Conservation (phyloP, 2,329 filamentous ascomycete genomes). For the Ceratocystis papillata region DNA sequence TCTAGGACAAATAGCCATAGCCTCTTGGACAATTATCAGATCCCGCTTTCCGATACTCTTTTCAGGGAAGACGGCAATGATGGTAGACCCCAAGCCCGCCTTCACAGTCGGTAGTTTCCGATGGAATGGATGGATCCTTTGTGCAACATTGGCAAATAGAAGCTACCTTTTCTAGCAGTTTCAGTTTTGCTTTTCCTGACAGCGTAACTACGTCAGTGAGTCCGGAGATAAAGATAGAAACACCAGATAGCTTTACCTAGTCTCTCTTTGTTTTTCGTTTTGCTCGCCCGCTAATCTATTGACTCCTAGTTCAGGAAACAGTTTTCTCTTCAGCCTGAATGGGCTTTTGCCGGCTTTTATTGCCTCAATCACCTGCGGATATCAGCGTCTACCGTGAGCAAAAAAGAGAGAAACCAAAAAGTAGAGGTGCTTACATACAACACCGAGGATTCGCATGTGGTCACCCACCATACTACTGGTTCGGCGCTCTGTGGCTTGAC, state of each 20-base stretch:
- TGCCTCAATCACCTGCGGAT: no score
- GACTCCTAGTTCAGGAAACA: no score
- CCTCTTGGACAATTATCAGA: not conserved
- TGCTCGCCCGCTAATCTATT: no score
- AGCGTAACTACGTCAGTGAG: not conserved
- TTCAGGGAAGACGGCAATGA: not conserved
- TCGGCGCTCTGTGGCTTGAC: slow-evolving; percentile 15
- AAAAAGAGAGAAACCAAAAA: not conserved
- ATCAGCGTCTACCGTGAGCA: no score
- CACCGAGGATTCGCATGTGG: slow-evolving; percentile 3
- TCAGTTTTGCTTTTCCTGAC: not conserved
- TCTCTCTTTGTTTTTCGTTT: no score
- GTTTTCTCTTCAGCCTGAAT: no score
- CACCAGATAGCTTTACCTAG: no score
- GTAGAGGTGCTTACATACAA: not conserved
- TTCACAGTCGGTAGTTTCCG: not conserved
- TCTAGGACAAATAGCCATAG: not conserved
- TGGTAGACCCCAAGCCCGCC: not conserved
- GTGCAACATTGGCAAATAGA: slow-evolving; percentile 9
- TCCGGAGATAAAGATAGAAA: not conserved
- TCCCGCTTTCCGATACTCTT: not conserved
- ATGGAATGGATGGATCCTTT: not conserved
- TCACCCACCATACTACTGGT: slow-evolving; percentile 3
- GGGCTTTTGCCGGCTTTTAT: no score
- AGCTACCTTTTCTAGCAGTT: not conserved